These are phyloP conservation scores for Silybum marianum DNA, from an alignment of 129 eudicot genomes.

Conservation along the genomic window DNA sequence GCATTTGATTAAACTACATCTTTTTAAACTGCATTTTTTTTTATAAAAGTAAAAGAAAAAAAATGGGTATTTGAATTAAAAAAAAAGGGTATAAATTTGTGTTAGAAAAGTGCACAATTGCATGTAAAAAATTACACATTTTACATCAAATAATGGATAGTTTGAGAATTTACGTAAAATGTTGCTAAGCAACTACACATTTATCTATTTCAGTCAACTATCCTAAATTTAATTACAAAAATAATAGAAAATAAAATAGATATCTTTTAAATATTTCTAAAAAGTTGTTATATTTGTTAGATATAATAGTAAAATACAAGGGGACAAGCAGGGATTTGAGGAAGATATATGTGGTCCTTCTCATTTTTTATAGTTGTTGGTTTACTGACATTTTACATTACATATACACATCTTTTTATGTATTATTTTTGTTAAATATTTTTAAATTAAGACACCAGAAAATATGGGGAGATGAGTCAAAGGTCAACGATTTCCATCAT, in stretches of 20 bases:
- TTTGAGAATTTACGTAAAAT: too few relatives aligned
- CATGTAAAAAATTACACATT: too few relatives aligned
- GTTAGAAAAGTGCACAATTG: too few relatives aligned
- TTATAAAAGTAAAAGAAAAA: too few relatives aligned
- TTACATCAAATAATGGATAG: too few relatives aligned
- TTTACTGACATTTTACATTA: conserved; percentile 34
- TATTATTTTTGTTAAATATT: conserved; percentile 7
- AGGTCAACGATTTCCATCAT: conserved; percentile 34
- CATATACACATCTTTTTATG: conserved; percentile 38
- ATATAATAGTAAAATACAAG: background rate
- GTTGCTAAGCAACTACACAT: too few relatives aligned
- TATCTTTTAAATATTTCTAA: background rate
- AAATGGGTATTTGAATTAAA: too few relatives aligned
- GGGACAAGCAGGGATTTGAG: conserved; percentile 39
- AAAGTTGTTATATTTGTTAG: background rate
- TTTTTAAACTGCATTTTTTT: too few relatives aligned
- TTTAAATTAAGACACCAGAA: conserved; percentile 18
- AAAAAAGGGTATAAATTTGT: too few relatives aligned
- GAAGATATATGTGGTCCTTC: conserved; percentile 37
- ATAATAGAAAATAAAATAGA: background rate
- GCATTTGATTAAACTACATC: too few relatives aligned
- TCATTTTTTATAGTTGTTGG: conserved; percentile 1
- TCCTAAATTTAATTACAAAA: background rate
- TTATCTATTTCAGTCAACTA: too few relatives aligned
- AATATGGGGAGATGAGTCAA: conserved; percentile 34